A percentile compares a stretch with the other conserved stretches of the same genome.
These are phyloP conservation scores for Aegilops bicornis DNA, from an alignment of 176 grass and related monocot genomes.

Conservation along the genomic window DNA sequence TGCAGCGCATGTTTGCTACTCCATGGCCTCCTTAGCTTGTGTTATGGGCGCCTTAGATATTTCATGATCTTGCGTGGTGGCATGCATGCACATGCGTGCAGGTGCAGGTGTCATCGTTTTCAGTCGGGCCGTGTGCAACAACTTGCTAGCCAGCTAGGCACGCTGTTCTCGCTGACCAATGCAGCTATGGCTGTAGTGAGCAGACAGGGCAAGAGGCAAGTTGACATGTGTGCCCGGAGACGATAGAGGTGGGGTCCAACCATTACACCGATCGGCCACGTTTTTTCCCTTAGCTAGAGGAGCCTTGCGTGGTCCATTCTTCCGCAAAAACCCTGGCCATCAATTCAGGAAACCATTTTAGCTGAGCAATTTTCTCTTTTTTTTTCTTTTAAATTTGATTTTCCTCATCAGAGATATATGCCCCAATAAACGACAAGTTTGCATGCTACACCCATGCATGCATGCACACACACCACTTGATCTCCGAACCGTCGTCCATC, in stretches of 20 bases:
- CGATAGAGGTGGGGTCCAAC: not conserved
- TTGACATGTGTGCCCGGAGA: slow-evolving; percentile 8
- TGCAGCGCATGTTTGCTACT: not conserved
- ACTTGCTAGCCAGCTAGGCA: not conserved
- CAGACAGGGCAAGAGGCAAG: not conserved
- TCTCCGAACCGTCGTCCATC: not conserved
- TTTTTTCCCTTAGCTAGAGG: not conserved
- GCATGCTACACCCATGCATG: not conserved
- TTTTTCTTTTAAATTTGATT: not conserved
- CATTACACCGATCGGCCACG: not conserved
- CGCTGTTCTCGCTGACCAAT: slow-evolving; percentile 6
- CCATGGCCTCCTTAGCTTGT: not conserved
- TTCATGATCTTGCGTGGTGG: not conserved
- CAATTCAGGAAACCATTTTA: not conserved
- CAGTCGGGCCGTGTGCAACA: not conserved
- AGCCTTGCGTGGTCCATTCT: not conserved
- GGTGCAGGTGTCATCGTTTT: not conserved
- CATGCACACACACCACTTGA: not conserved
- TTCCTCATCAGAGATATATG: too few species aligned
- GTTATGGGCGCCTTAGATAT: not conserved
- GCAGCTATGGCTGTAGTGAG: not conserved
- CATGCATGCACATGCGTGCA: not conserved
- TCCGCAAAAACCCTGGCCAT: not conserved
- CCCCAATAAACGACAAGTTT: not conserved
- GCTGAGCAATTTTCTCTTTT: too few species aligned